phyloP scores from a whole-genome alignment of 495 filamentous ascomycete genomes.

The Sordaria brevicollis region DNA sequence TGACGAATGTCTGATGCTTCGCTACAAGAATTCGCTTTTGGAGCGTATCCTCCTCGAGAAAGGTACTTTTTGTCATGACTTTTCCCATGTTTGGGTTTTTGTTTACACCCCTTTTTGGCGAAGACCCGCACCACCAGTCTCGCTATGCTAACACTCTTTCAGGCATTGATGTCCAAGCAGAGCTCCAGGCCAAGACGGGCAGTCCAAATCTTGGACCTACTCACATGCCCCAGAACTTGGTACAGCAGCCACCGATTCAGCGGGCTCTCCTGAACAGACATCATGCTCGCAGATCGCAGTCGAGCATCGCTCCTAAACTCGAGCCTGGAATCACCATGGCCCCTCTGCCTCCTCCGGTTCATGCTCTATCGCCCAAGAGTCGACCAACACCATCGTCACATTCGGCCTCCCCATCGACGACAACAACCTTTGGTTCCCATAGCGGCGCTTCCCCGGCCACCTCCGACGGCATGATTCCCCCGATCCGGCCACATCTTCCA shows the following conservation, averaged over 20 bases:
- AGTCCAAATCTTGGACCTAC: constrained; percentile 58
- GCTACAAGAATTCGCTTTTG: constrained; percentile 95
- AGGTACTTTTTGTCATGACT: constrained; percentile 39
- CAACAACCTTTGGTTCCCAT: constrained; percentile 63
- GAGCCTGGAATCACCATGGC: constrained; percentile 45
- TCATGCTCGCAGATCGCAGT: constrained; percentile 55
- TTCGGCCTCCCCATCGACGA: constrained; percentile 63
- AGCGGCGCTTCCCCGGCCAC: constrained; percentile 55
- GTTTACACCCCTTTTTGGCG: not conserved
- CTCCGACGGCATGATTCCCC: constrained; percentile 38
- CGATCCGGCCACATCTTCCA: constrained; percentile 35
- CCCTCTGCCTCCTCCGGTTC: constrained; percentile 41
- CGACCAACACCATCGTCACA: constrained; percentile 80
- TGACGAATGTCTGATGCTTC: constrained; percentile 95
- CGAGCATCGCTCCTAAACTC: constrained; percentile 61
- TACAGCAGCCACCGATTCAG: constrained; percentile 58
- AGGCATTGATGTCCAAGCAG: constrained; percentile 97
- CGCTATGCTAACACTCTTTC: not conserved
- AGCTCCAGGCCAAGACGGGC: constrained; percentile 78
- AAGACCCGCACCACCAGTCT: not conserved
- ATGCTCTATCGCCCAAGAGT: constrained; percentile 46
- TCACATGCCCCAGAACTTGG: constrained; percentile 51
- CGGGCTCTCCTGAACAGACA: constrained; percentile 63
- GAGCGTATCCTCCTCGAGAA: constrained; percentile 94
- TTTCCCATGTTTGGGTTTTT: not conserved